Conservation (phyloP, 2,329 filamentous ascomycete genomes). For the Alternaria incomplexa region DNA sequence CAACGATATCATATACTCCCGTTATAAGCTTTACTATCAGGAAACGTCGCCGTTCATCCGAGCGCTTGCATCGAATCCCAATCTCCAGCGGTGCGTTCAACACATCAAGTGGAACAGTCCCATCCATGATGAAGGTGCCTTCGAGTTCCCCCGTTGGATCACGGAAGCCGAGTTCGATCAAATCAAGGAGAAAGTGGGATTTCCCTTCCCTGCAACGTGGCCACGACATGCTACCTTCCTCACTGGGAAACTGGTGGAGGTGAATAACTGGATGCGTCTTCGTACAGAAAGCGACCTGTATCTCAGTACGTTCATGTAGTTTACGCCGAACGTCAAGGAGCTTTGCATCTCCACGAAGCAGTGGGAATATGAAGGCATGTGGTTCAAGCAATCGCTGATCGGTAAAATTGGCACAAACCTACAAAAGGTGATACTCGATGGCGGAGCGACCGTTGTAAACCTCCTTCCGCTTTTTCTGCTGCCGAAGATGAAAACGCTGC, state of each 20-base stretch:
- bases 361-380: neutral
- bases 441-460: neutral
- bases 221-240: neutral
- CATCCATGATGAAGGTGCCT: neutral
- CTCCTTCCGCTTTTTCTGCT: conserved; percentile 3
- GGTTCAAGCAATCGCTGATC: neutral
- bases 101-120: conserved; percentile 2
- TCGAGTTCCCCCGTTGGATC: neutral
- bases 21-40: neutral
- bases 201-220: neutral
- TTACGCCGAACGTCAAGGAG: neutral
- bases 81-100: neutral
- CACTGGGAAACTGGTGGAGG: neutral
- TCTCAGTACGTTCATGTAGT: neutral
- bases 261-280: neutral
- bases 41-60: conserved; percentile 6
- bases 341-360: neutral
- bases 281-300: neutral
- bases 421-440: neutral
- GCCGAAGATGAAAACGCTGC: conserved; percentile 2
- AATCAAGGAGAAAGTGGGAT: neutral
- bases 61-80: conserved; percentile 2
- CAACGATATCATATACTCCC: neutral
- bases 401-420: conserved; percentile 2
- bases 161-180: neutral